phyloP scores from a whole-genome alignment of 306 rosid genomes.

The Dryas octopetala region DNA sequence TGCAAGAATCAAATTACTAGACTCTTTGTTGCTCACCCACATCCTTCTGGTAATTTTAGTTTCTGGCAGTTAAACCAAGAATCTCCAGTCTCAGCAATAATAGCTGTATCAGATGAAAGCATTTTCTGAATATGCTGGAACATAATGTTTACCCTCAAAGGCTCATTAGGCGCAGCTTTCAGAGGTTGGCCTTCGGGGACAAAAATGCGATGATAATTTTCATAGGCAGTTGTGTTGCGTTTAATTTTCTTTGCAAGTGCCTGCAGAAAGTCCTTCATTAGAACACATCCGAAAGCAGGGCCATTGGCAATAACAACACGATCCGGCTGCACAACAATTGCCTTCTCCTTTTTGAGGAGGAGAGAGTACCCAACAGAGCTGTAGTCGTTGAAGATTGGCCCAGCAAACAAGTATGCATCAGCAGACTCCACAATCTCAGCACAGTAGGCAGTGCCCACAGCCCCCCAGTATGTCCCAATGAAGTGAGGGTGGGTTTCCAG shows the following conservation, averaged over 20 bases:
- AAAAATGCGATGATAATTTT: slow-evolving; percentile 41
- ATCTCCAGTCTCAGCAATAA: slow-evolving; percentile 50
- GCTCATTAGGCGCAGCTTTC: slow-evolving; percentile 35
- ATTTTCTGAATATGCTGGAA: slow-evolving; percentile 48
- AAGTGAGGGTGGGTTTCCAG: slow-evolving; percentile 47
- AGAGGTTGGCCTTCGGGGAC: slow-evolving; percentile 38
- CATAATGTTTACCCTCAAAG: slow-evolving; percentile 44
- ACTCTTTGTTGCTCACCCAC: slow-evolving; percentile 35
- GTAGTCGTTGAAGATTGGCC: slow-evolving; percentile 49
- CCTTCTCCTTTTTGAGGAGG: slow-evolving; percentile 46
- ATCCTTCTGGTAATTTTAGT: slow-evolving; percentile 40
- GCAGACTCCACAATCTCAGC: slow-evolving; percentile 53
- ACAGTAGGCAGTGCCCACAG: slow-evolving; percentile 43
- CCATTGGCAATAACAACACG: slow-evolving; percentile 38
- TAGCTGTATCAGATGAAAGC: slow-evolving; percentile 39
- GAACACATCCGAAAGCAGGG: slow-evolving; percentile 41
- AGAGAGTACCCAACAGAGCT: slow-evolving; percentile 55
- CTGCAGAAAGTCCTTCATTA: slow-evolving; percentile 49
- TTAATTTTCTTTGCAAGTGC: slow-evolving; percentile 38
- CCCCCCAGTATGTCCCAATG: slow-evolving; percentile 50
- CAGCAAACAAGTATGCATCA: slow-evolving; percentile 45
- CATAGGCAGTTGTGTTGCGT: slow-evolving; percentile 39
- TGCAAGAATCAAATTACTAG: background rate
- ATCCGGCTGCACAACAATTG: slow-evolving; percentile 46
- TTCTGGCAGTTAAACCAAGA: slow-evolving; percentile 56